Base-by-base conservation (phyloP, 129 eudicot genomes). In the Flaveria robusta region DNA sequence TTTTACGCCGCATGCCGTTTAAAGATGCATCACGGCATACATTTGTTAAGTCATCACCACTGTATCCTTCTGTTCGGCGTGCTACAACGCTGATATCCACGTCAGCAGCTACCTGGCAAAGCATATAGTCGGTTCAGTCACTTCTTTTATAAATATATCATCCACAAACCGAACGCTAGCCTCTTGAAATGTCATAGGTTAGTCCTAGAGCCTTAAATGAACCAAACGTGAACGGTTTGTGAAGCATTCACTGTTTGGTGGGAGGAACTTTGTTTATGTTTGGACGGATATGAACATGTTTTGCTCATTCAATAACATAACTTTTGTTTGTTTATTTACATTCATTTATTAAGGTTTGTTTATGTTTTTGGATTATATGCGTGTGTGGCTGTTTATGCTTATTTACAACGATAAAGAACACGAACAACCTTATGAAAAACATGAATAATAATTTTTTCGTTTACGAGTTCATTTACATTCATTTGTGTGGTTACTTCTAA, bases 21-120 rank as follows among this genome's bases (percentile, higher is more conserved):
- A 94, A 66, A 7, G 99, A 94, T 63, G 99, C 97, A 68, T 94
- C 99, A 20, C 97, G 80, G 29, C 99, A 94, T 34, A 94, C 96
- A 23, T 94, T 94, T 54, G 97, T 94, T 31, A 94, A 76, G 77
- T 94, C 99, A 20, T 94, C 97, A 77, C 99, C 99, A 75, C 99
- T 94, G 81, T 94, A 94, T 20, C 99, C 99, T 77, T 94, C 97
- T 27, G 97, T 91, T 66, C 84, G 74, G 8, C 99, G 89, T 37
- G 99, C 99, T 37, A 94, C 97, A 15, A 86, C 96, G 62, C 83
- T 86, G 9, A 94, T 91, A 74, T 94, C 93, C 51, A 94, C 99
- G 59, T 91, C 97, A 70, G 91, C 27, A 77, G 96, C 87, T 15
- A 94, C 88, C 96, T 92, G 88, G 81, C 67, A 45, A 65, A 70